A percentile compares a stretch with the other conserved stretches of the same genome.
Conservation (phyloP, 306 rosid species). For the Oxytropis ochrocephala region DNA sequence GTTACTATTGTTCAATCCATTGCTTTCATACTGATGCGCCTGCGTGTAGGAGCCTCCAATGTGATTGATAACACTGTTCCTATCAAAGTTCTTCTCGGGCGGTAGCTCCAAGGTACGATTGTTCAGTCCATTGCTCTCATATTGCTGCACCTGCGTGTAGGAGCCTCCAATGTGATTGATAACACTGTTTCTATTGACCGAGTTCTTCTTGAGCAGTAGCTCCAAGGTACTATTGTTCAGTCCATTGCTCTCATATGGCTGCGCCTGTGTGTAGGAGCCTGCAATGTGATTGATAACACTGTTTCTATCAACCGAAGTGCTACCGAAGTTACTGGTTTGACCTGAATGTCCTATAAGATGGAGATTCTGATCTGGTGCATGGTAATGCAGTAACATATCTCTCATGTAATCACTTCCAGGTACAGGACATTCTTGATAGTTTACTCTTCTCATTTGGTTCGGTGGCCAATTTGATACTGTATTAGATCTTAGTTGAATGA, state of each 20-base stretch:
- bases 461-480: slow-evolving; percentile 15
- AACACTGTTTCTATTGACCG: too few relatives aligned
- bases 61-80: too few relatives aligned
- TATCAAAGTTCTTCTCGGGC: too few relatives aligned
- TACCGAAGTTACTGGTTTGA: slow-evolving; percentile 14
- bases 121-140: too few relatives aligned
- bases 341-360: slow-evolving; percentile 17
- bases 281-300: slow-evolving; percentile 22
- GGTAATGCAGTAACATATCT: slow-evolving; percentile 23
- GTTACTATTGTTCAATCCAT: slow-evolving; percentile 21
- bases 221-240: slow-evolving; percentile 30
- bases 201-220: slow-evolving; percentile 24
- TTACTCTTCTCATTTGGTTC: slow-evolving; percentile 20
- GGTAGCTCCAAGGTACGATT: neutral
- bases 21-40: slow-evolving; percentile 17
- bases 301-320: slow-evolving; percentile 16
- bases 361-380: slow-evolving; percentile 24
- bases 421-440: slow-evolving; percentile 23
- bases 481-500: slow-evolving; percentile 22
- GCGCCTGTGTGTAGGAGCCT: neutral
- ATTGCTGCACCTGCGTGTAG: too few relatives aligned
- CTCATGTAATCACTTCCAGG: slow-evolving; percentile 24
- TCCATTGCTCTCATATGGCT: slow-evolving; percentile 18
- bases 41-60: too few relatives aligned
- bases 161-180: too few relatives aligned